Conservation (phyloP, 495 filamentous ascomycete genomes). For the Aspergillus sclerotiicarbonarius region DNA sequence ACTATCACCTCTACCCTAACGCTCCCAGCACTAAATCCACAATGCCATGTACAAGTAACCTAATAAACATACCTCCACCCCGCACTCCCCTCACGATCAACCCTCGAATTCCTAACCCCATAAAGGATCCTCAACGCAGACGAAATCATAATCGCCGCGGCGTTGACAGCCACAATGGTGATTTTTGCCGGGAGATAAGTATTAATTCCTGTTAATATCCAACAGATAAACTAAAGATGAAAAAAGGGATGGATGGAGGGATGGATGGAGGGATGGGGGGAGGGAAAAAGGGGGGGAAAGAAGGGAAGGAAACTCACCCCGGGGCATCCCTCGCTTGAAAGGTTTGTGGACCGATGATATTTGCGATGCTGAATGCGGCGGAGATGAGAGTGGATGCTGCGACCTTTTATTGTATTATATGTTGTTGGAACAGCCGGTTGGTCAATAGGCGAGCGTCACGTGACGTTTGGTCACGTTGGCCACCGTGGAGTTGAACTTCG, state of each 20-base stretch:
- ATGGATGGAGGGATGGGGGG: no score
- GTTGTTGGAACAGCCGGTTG: no score
- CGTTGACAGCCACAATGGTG: slow-evolving; percentile 49
- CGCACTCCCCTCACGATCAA: slow-evolving; percentile 10
- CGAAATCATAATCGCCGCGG: slow-evolving; percentile 40
- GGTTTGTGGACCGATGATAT: slow-evolving; percentile 60
- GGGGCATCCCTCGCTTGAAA: slow-evolving; percentile 52
- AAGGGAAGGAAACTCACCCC: slow-evolving; percentile 32
- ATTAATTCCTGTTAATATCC: no score
- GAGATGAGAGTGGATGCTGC: slow-evolving; percentile 38
- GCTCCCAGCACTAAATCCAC: no score
- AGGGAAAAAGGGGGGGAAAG: no score
- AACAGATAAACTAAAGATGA: not conserved
- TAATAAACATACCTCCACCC: no score
- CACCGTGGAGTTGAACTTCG: no score
- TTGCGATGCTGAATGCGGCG: slow-evolving; percentile 50
- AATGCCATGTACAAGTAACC: no score
- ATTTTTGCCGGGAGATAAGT: slow-evolving; percentile 60
- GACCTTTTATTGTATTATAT: slow-evolving; percentile 19
- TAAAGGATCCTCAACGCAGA: slow-evolving; percentile 41
- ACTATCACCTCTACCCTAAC: no score
- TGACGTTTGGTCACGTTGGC: no score
- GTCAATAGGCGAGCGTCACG: no score
- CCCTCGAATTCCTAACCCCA: slow-evolving; percentile 22
- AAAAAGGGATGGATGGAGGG: no score